Conservation (phyloP, 352 stramenopile genomes). For the Phytophthora boehmeriae region DNA sequence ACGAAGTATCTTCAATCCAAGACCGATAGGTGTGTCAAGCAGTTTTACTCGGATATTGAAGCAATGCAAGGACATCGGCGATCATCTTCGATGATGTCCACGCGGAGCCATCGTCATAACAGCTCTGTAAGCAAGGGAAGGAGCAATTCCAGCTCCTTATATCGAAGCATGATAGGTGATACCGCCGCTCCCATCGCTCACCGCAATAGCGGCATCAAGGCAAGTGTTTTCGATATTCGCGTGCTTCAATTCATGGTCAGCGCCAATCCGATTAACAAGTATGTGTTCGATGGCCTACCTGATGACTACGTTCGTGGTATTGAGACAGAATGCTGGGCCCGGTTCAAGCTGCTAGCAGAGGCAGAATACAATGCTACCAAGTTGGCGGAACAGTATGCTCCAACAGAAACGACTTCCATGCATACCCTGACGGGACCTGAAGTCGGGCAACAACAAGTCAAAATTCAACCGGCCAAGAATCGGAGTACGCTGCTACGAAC, state of each 20-base stretch:
- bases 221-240: slow-evolving; percentile 30
- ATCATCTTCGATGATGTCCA: slow-evolving; percentile 15
- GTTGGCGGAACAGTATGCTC: slow-evolving; percentile 43
- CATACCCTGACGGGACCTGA: neutral
- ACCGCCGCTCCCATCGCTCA: slow-evolving; percentile 4
- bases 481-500: slow-evolving; percentile 1
- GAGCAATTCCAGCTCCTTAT: slow-evolving; percentile 20
- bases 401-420: slow-evolving; percentile 8
- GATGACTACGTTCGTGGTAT: slow-evolving; percentile 45
- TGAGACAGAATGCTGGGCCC: slow-evolving; percentile 60
- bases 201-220: neutral
- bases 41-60: slow-evolving; percentile 27
- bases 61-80: slow-evolving; percentile 15
- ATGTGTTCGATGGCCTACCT: slow-evolving; percentile 43
- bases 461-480: slow-evolving; percentile 21
- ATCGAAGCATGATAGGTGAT: slow-evolving; percentile 24
- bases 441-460: slow-evolving; percentile 17
- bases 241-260: slow-evolving; percentile 52
- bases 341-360: slow-evolving; percentile 44
- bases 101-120: slow-evolving; percentile 12
- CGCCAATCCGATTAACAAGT: slow-evolving; percentile 66
- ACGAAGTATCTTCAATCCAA: slow-evolving; percentile 60
- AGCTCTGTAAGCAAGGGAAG: slow-evolving; percentile 19
- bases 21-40: slow-evolving; percentile 43
- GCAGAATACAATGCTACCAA: slow-evolving; percentile 35